phyloP scores from a whole-genome alignment of 257 asterid species.

The Osmanthus fragrans region DNA sequence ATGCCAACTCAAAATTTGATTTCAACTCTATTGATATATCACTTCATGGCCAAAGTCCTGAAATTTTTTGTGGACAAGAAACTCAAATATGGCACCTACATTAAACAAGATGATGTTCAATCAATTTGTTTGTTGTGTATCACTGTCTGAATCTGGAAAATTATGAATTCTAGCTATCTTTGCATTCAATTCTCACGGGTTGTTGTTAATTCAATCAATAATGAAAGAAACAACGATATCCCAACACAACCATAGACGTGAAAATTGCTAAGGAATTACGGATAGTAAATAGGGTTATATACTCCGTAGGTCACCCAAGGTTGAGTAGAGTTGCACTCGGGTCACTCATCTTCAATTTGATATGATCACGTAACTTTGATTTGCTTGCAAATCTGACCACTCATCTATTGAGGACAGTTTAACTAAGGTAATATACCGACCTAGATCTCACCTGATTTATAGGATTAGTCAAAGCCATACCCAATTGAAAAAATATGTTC shows the following conservation, averaged over 20 bases:
- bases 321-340: not conserved
- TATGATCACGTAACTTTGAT: too few relatives aligned
- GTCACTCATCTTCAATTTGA: not conserved
- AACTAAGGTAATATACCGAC: too few relatives aligned
- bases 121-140: constrained; percentile 10
- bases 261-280: not conserved
- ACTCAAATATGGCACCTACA: not conserved
- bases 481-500: too few relatives aligned
- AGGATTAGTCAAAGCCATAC: too few relatives aligned
- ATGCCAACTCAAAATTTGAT: not conserved
- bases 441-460: too few relatives aligned
- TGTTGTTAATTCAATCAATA: constrained; percentile 13
- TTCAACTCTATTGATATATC: constrained; percentile 24
- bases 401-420: too few relatives aligned
- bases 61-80: constrained; percentile 26
- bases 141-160: not conserved
- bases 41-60: constrained; percentile 25
- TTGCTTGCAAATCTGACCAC: too few relatives aligned
- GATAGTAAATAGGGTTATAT: too few relatives aligned
- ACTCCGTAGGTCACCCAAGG: not conserved
- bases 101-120: constrained; percentile 5
- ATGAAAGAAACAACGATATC: constrained; percentile 13
- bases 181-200: not conserved
- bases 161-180: constrained; percentile 20
- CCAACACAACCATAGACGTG: not conserved